Evolutionary conservation across 116 monocot genomes (phyloP), one percentile per base, ranked within the genome.

Genomic region (Zostera marina): DNA sequence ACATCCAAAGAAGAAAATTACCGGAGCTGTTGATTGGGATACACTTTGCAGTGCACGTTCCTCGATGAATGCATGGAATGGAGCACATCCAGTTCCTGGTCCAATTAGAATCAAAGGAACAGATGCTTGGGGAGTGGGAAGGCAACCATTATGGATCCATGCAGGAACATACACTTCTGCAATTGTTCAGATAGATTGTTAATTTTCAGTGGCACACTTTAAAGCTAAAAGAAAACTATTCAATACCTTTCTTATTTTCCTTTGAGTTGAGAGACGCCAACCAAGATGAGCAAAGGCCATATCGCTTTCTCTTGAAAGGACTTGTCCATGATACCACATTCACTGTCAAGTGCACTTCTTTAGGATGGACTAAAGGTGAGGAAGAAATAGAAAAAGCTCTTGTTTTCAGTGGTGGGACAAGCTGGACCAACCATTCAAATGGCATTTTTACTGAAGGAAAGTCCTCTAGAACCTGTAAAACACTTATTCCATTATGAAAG

Each of bases 381-480:
- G 88, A 94, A 47, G 82, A 84, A 24, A 94, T 94, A 21, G 94
- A 94, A 78, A 94, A 94, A 55, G 82, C 81, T 63, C 88, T 79
- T 55, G 85, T 75, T 65, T 77, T 88, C 47, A 94, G 46, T 41
- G 85, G 80, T 65, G 93, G 88, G 11, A 82, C 81, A 43, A 88
- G 75, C 61, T 94, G 84, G 23, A 88, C 82, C 58, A 94, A 53
- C 94, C 94, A 88, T 46, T 94, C 88, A 64, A 88, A 88, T 62
- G 94, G 88, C 73, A 85, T 72, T 55, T 88, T 76, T 52, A 94
- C 85, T 9, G 94, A 88, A 24, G 84, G 82, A 43, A 94, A 94
- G 70, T 88, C 94, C 68, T 85, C 79, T 42, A 94, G 73, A 46
- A 85, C 82, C 90, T 90, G 56, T 21, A 44, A 56, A 4, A 42